Conservation (phyloP, 257 asterid species). For the Ilex asprella region DNA sequence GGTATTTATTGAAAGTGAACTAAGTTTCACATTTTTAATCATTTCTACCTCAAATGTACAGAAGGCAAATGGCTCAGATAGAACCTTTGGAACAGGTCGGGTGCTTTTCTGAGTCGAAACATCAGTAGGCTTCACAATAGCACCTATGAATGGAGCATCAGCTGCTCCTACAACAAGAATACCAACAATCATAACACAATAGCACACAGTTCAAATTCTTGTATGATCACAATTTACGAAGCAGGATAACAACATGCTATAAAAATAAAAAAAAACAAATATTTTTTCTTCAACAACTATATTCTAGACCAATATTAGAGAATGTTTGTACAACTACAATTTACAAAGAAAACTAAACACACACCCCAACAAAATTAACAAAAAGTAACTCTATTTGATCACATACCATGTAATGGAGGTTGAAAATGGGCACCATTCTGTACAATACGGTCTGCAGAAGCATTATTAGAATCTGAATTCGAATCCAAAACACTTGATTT, state of each 20-base stretch:
- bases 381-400: neutral
- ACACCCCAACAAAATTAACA: neutral
- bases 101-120: constrained; percentile 36
- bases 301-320: too few species aligned
- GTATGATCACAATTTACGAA: neutral
- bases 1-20: too few species aligned
- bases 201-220: neutral
- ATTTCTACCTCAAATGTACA: too few species aligned
- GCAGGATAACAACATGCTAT: neutral
- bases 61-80: constrained; percentile 9
- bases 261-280: neutral
- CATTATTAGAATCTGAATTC: constrained; percentile 31
- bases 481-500: constrained; percentile 32
- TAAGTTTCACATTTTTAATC: too few species aligned
- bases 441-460: constrained; percentile 24
- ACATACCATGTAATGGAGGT: constrained; percentile 34
- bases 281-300: too few species aligned
- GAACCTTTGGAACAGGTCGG: constrained; percentile 42
- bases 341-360: neutral
- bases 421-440: constrained; percentile 61
- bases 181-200: neutral
- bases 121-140: constrained; percentile 29
- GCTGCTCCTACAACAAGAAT: constrained; percentile 27
- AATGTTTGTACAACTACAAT: too few species aligned
- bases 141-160: constrained; percentile 27